A percentile compares a stretch with the other conserved stretches of the same genome.
These are phyloP conservation scores for Toxicodendron radicans DNA, from an alignment of 345 rosid genomes.

Conservation along the genomic window DNA sequence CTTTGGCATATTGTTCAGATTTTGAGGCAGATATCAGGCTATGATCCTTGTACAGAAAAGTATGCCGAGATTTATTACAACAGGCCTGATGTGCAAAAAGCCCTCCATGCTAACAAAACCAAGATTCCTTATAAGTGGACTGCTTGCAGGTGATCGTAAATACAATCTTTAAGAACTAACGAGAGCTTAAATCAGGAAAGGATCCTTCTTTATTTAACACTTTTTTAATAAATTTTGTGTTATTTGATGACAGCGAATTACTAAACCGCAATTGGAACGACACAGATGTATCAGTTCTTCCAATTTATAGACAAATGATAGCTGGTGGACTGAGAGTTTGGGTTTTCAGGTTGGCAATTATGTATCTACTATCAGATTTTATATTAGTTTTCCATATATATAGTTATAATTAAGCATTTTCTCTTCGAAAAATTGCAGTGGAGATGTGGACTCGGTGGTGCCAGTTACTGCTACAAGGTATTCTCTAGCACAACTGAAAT, in stretches of 20 bases:
- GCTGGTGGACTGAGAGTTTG: conserved; percentile 78
- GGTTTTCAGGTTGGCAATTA: conserved; percentile 78
- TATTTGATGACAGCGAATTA: conserved; percentile 51
- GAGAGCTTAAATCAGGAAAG: too few species aligned
- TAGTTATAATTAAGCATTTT: not conserved
- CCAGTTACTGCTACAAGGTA: conserved; percentile 97
- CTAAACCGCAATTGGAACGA: conserved; percentile 95
- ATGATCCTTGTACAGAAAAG: conserved; percentile 98
- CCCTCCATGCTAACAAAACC: conserved; percentile 80
- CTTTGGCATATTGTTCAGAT: conserved; percentile 33
- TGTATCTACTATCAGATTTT: not conserved
- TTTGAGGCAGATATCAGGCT: conserved; percentile 64
- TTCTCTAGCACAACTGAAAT: conserved; percentile 71
- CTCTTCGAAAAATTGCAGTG: conserved; percentile 39
- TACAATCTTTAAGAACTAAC: not conserved
- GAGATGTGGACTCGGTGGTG: conserved; percentile 97
- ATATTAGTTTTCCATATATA: too few species aligned
- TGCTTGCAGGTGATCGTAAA: conserved; percentile 74
- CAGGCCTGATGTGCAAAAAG: conserved; percentile 81
- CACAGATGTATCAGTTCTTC: conserved; percentile 73
- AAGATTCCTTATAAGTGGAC: conserved; percentile 88
- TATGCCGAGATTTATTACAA: conserved; percentile 95
- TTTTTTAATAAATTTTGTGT: not conserved
- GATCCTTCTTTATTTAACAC: not conserved
- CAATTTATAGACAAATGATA: conserved; percentile 81